These are phyloP conservation scores for Gonapodya prolifera DNA, from an alignment of 192 early-diverging fungal species.

Conservation along the genomic window DNA sequence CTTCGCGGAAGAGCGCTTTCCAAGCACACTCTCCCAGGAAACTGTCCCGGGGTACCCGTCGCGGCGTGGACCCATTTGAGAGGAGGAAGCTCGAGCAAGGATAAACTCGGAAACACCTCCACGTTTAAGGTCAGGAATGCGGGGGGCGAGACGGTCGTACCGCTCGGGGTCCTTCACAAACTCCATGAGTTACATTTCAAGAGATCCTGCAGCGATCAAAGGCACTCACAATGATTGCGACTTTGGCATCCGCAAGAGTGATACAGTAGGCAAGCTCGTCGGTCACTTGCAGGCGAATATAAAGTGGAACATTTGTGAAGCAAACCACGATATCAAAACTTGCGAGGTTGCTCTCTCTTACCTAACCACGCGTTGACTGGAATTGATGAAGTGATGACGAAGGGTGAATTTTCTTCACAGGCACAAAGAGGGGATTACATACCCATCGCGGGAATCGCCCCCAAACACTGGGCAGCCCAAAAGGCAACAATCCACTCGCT, in stretches of 20 bases:
- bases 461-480: constrained; percentile 12
- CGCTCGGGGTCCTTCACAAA: constrained; percentile 3
- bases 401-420: too few species aligned
- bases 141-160: not conserved
- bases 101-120: constrained; percentile 5
- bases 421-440: not conserved
- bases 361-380: not conserved
- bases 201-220: too few species aligned
- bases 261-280: constrained; percentile 5
- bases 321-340: not conserved
- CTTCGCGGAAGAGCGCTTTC: not conserved
- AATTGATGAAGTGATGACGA: too few species aligned
- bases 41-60: not conserved
- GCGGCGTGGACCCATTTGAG: not conserved
- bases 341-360: too few species aligned
- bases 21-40: not conserved
- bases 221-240: not conserved
- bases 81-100: not conserved
- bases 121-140: constrained; percentile 2
- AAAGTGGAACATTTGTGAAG: not conserved
- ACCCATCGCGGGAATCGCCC: constrained; percentile 9
- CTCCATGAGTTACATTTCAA: too few species aligned
- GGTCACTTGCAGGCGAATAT: not conserved
- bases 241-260: constrained; percentile 5
- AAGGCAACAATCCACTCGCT: constrained; percentile 17